Evolutionary conservation across 352 stramenopile genomes (phyloP).

Genomic region (Globisporangium megalacanthum): DNA sequence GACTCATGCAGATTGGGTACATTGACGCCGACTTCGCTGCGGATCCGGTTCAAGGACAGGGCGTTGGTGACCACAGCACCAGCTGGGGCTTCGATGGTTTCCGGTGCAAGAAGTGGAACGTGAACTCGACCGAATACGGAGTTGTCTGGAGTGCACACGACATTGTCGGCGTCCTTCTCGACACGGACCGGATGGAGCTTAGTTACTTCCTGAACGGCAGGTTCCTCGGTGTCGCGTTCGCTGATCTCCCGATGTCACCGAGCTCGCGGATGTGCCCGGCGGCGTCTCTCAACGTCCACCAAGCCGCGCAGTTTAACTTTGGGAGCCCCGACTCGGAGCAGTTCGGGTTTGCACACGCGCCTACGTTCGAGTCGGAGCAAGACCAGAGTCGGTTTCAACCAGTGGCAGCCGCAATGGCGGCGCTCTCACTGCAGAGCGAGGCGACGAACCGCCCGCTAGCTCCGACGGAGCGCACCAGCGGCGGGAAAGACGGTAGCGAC

Average conservation of each 20-base stretch:
- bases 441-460: neutral
- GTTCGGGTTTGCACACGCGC: conserved; percentile 30
- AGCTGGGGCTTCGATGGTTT: conserved; percentile 92
- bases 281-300: conserved; percentile 81
- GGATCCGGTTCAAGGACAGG: conserved; percentile 82
- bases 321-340: conserved; percentile 14
- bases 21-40: conserved; percentile 76
- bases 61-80: conserved; percentile 86
- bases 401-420: conserved; percentile 23
- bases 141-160: conserved; percentile 75
- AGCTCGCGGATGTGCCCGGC: conserved; percentile 68
- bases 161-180: conserved; percentile 82
- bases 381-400: conserved; percentile 40
- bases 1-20: conserved; percentile 94
- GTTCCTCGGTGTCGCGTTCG: conserved; percentile 84
- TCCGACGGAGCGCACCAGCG: neutral
- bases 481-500: neutral
- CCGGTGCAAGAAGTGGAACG: conserved; percentile 88
- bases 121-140: conserved; percentile 78
- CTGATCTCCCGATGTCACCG: conserved; percentile 29
- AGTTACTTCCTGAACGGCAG: conserved; percentile 91
- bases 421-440: neutral
- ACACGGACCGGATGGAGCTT: conserved; percentile 80
- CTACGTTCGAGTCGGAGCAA: conserved; percentile 26
- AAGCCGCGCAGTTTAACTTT: conserved; percentile 80